phyloP scores from a whole-genome alignment of 2,329 filamentous ascomycete genomes.

The Lachnellula willkommii region DNA sequence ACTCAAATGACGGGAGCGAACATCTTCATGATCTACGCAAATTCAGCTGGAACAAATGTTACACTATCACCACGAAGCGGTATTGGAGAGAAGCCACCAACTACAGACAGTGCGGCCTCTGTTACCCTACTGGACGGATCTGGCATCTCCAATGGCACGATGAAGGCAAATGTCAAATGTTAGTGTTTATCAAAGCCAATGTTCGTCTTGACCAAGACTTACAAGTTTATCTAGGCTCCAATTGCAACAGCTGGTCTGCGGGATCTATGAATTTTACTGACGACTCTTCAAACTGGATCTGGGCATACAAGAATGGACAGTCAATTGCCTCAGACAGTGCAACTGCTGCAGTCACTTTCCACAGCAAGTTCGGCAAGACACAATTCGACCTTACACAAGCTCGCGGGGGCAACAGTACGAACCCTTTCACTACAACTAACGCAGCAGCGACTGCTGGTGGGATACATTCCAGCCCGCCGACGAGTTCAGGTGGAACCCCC shows the following conservation, averaged over 20 bases:
- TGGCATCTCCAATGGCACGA: slow-evolving; percentile 45
- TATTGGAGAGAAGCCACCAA: slow-evolving; percentile 39
- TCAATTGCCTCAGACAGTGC: slow-evolving; percentile 42
- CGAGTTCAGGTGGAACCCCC: background rate
- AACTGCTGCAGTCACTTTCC: slow-evolving; percentile 39
- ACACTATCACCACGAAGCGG: slow-evolving; percentile 50
- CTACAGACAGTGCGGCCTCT: slow-evolving; percentile 37
- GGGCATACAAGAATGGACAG: slow-evolving; percentile 41
- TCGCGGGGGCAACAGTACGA: slow-evolving; percentile 39
- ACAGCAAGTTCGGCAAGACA: slow-evolving; percentile 39
- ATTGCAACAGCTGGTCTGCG: slow-evolving; percentile 47
- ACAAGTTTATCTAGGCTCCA: slow-evolving; percentile 35
- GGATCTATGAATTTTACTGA: slow-evolving; percentile 46
- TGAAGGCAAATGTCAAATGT: slow-evolving; percentile 54
- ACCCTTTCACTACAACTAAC: slow-evolving; percentile 20
- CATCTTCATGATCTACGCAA: slow-evolving; percentile 56
- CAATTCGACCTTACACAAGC: slow-evolving; percentile 43
- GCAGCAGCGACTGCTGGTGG: background rate
- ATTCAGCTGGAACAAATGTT: slow-evolving; percentile 46
- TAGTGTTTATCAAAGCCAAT: slow-evolving; percentile 16
- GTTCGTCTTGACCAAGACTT: slow-evolving; percentile 1
- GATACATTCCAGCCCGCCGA: background rate
- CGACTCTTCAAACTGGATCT: slow-evolving; percentile 45
- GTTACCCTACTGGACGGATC: slow-evolving; percentile 48
- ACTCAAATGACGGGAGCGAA: slow-evolving; percentile 48